Evolutionary conservation across 1,139 yeast genomes (phyloP).

Genomic region (Geotrichum fermentans): DNA sequence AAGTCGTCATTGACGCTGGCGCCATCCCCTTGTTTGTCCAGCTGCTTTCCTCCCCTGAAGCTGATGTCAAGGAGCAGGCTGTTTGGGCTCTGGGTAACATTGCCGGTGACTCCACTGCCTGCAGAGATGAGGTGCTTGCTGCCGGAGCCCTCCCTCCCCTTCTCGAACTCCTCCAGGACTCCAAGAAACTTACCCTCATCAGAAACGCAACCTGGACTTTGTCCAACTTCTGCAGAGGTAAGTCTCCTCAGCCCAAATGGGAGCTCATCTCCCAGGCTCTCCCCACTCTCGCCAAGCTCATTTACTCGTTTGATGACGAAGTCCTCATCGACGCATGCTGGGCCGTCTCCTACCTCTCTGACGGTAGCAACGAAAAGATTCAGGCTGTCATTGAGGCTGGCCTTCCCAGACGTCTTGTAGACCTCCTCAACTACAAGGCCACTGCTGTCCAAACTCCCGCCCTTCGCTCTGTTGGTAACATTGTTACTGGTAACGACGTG

Average conservation of each 20-base stretch:
- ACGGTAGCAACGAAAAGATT: constrained; percentile 87
- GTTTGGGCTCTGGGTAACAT: constrained; percentile 99
- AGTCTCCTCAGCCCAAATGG: constrained; percentile 97
- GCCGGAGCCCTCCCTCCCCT: constrained; percentile 90
- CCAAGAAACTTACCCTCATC: constrained; percentile 73
- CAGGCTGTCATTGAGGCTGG: constrained; percentile 97
- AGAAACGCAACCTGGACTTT: constrained; percentile 98
- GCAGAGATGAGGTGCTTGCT: constrained; percentile 80
- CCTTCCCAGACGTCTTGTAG: constrained; percentile 90
- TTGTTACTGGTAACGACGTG: constrained; percentile 91
- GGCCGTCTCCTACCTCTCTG: constrained; percentile 94
- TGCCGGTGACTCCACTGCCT: constrained; percentile 90
- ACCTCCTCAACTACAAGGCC: constrained; percentile 75
- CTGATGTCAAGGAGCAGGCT: constrained; percentile 96
- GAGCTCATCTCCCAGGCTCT: constrained; percentile 73
- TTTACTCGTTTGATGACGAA: constrained; percentile 86
- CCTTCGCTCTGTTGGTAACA: constrained; percentile 93
- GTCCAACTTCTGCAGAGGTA: constrained; percentile 93
- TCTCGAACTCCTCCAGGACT: constrained; percentile 66
- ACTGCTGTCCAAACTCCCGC: constrained; percentile 95
- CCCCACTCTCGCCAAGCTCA: constrained; percentile 86
- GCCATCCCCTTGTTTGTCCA: constrained; percentile 91
- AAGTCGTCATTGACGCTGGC: constrained; percentile 83
- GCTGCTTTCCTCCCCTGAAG: constrained; percentile 69
- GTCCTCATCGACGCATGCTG: constrained; percentile 96